phyloP scores from a whole-genome alignment of 2,329 filamentous ascomycete genomes.

The Venturia pyrina region DNA sequence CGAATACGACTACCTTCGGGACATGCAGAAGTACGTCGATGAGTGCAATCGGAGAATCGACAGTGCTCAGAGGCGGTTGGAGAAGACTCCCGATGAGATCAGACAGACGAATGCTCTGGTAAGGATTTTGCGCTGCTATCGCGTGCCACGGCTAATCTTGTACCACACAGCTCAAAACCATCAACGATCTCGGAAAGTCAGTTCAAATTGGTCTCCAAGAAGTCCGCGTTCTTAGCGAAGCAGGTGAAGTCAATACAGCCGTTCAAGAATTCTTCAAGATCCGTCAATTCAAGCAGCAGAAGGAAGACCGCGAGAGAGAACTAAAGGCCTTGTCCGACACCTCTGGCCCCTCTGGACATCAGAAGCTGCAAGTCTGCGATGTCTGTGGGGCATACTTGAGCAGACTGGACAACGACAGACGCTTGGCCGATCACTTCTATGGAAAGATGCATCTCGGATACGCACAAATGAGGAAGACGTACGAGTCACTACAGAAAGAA shows the following conservation, averaged over 20 bases:
- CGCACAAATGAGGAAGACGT: conserved; percentile 94
- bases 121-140: conserved; percentile 16
- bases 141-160: neutral
- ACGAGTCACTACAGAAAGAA: conserved; percentile 76
- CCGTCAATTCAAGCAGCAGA: conserved; percentile 67
- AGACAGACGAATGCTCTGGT: conserved; percentile 82
- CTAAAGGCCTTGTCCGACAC: conserved; percentile 87
- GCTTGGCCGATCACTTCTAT: conserved; percentile 94
- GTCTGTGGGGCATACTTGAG: conserved; percentile 94
- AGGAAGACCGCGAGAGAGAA: conserved; percentile 76
- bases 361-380: conserved; percentile 97
- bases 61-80: conserved; percentile 73
- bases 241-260: conserved; percentile 68
- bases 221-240: conserved; percentile 74
- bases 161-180: conserved; percentile 56
- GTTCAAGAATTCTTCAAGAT: conserved; percentile 84
- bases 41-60: conserved; percentile 95
- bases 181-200: conserved; percentile 67
- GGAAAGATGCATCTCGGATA: conserved; percentile 99
- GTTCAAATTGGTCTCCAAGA: conserved; percentile 78
- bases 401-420: conserved; percentile 84
- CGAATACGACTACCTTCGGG: conserved; percentile 92
- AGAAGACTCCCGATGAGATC: conserved; percentile 98
- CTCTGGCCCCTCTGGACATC: conserved; percentile 83
- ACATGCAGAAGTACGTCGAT: conserved; percentile 93